Evolutionary conservation across 208 protist genomes (phyloP).

Genomic region (Acanthamoeba royreba): DNA sequence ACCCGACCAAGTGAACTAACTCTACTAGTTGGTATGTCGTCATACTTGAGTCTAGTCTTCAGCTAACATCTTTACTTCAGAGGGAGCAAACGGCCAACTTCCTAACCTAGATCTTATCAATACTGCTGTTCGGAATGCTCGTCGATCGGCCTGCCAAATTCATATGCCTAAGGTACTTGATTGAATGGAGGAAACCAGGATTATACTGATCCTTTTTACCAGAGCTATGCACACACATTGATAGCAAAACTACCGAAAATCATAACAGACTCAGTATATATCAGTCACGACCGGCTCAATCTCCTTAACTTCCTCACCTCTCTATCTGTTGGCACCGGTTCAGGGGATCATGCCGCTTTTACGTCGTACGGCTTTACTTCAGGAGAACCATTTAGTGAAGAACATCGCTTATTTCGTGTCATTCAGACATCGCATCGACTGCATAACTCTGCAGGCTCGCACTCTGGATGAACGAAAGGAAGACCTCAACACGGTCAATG

Average conservation of each 20-base stretch:
- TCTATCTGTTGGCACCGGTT: neutral
- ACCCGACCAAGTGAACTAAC: neutral
- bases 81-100: conserved; percentile 61
- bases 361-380: neutral
- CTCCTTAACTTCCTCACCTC: neutral
- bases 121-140: conserved; percentile 33
- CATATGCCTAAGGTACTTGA: neutral
- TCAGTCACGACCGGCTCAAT: neutral
- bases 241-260: neutral
- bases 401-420: neutral
- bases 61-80: neutral
- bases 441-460: neutral
- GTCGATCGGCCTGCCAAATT: neutral
- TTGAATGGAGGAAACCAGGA: neutral
- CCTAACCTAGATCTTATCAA: conserved; percentile 72
- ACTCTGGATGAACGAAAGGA: neutral
- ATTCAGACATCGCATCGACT: neutral
- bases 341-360: conserved; percentile 15
- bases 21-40: neutral
- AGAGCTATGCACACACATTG: neutral
- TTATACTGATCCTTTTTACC: too few species aligned
- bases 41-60: neutral
- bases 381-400: neutral
- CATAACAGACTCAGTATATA: neutral
- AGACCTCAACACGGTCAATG: neutral